These are phyloP conservation scores for Candida qinlingensis DNA, from an alignment of 805 yeast genomes.

Conservation along the genomic window DNA sequence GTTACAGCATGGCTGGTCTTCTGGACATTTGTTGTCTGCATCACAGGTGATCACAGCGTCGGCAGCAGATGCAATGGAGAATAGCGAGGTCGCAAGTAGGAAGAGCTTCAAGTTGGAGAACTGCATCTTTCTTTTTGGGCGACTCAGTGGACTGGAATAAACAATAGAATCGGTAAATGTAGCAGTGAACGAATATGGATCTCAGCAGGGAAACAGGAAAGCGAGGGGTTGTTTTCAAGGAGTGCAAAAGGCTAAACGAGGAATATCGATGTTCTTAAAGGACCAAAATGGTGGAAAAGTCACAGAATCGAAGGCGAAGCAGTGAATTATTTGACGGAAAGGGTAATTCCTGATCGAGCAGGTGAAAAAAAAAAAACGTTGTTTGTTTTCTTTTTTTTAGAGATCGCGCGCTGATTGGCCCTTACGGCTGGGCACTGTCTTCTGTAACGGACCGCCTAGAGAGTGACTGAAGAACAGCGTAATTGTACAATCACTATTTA, in stretches of 20 bases:
- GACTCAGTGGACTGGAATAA: too few relatives aligned
- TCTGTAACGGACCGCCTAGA: too few relatives aligned
- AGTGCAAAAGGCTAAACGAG: too few relatives aligned
- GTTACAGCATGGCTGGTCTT: conserved; percentile 78
- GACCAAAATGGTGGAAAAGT: not conserved
- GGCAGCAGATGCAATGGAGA: not conserved
- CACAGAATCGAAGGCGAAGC: not conserved
- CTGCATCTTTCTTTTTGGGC: not conserved
- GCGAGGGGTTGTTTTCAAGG: too few relatives aligned
- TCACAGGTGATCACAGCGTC: conserved; percentile 38
- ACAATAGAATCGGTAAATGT: too few relatives aligned
- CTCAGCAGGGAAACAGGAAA: too few relatives aligned
- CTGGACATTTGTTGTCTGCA: conserved; percentile 59
- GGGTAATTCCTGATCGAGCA: not conserved
- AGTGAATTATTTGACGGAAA: not conserved
- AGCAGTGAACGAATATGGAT: too few relatives aligned
- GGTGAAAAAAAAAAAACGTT: not conserved
- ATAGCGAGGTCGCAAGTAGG: not conserved
- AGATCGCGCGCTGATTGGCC: too few relatives aligned
- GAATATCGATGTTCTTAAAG: too few relatives aligned
- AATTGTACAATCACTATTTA: too few relatives aligned
- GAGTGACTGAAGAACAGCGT: too few relatives aligned
- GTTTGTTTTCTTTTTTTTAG: not conserved
- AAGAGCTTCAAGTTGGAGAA: not conserved
- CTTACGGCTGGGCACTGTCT: too few relatives aligned